Base-by-base conservation (phyloP, 2,329 filamentous ascomycete species). In the Lachnellula suecica region DNA sequence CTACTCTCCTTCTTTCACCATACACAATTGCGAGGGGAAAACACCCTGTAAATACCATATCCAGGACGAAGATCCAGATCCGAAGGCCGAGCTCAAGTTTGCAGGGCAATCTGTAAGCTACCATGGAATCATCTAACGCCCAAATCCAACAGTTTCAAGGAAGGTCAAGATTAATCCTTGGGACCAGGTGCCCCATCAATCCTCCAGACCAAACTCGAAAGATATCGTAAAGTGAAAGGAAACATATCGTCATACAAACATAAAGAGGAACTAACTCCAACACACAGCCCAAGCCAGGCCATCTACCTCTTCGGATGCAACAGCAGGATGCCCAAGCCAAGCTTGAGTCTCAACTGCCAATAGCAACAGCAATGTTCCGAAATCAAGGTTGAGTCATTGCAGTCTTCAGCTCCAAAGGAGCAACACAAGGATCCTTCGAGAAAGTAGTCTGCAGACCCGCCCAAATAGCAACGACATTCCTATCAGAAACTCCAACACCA, bases 361-460 rank as follows among this genome's bases (percentile, higher is more conserved):
- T 17, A 35, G 15, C 3, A n/a, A 11, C 31, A 35, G 7, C 6
- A 35, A 17, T 35, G 2, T 5, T 13, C 31, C 13, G 31, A n/a
- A n/a, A n/a, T 17, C 31, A 43, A n/a, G 20, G 17, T 6, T 9
- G 15, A n/a, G 37, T 47, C 47, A 54, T 54, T n/a, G 52, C 47
- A 20, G 56, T 55, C 52, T 56, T 60, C 19, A 60, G 47, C 27
- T 58, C 52, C 42, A 65, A 24, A 1, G 59, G 59, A 13, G 47
- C 23, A 6, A 61, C 51, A 40, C 61, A 63, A 17, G 63, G 63
- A 57, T 63, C 60, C 53, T 64, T 65, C 2, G 60, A 63, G 41
- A 58, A 65, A 2, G 53, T 63, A 20, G 61, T 61, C 37, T 53
- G 49, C 27, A 65, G 24, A 3, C 60, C 63, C 22, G 52, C 47